Base-by-base conservation (phyloP, 768 basidiomycete species). In the Lentinula raphanica region DNA sequence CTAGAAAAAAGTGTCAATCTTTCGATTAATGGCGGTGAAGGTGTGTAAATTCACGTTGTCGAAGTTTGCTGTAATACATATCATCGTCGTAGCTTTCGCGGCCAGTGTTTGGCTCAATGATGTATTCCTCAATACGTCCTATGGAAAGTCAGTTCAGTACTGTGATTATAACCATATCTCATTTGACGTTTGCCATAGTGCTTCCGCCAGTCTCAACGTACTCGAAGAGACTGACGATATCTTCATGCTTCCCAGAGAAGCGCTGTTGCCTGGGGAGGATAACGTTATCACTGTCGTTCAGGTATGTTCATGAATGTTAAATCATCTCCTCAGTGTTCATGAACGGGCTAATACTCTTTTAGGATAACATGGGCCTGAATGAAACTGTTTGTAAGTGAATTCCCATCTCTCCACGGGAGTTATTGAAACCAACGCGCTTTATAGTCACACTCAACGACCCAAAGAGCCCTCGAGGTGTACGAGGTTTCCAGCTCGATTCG, bases 1-100 rank as follows among this genome's bases (percentile, higher is more conserved):
- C 64, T 66, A 1, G 85, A 86, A 65, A 83, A 77, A 65, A 85
- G 78, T 31, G 82, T 87, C 25, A 88, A 89, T 61, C 72, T 93
- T 8, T 87, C 85, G 1, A 87, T 94, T 64, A 91, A 92, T 60
- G 92, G 92, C 5, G 90, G 91, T 15, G 79, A 82, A 79, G 88
- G 88, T 86, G 21, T 6, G 51, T 35, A 1, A 3, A 69, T 13
- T 78, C 81, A 78, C 87, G 5, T 31, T 39, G 25, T 0, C 40
- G 17, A 31, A 21, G n/a, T n/a, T n/a, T n/a, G n/a, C 12, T 32
- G 45, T 27, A 12, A n/a, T 53, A 3, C 44, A 13, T 11, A 12
- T 36, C 32, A 27, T 11, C 27, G 13, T 28, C n/a, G 8, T 32
- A 61, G 60, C 49, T 25, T 67, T 58, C 23, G 84, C 82, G n/a